Conservation (phyloP, 805 yeast genomes). For the Trichomonascus vanleenenianus region DNA sequence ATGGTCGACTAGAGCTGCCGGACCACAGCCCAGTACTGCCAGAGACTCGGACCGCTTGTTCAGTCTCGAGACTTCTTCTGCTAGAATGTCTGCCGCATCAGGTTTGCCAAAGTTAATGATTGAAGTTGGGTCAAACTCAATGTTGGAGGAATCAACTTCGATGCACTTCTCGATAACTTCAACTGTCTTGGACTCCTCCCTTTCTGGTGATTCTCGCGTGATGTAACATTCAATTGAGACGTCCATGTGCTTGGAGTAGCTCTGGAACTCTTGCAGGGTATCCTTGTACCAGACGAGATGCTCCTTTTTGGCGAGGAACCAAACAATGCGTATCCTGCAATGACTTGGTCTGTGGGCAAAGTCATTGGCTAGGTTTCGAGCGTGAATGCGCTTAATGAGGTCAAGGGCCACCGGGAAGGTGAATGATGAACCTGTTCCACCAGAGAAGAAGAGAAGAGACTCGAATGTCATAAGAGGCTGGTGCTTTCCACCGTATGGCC, state of each 20-base stretch:
- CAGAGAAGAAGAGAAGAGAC: conserved; percentile 32
- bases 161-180: conserved; percentile 3
- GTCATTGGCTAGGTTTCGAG: conserved; percentile 21
- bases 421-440: conserved; percentile 42
- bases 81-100: too few species aligned
- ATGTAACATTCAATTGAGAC: conserved; percentile 20
- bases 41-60: conserved; percentile 11
- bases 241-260: conserved; percentile 14
- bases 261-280: conserved; percentile 27
- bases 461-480: conserved; percentile 40
- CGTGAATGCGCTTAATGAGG: conserved; percentile 19
- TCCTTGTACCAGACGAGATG: conserved; percentile 34
- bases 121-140: too few species aligned
- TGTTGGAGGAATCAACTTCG: too few species aligned
- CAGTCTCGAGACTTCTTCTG: too few species aligned
- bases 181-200: conserved; percentile 7
- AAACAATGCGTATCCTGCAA: conserved; percentile 27
- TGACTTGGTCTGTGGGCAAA: conserved; percentile 29
- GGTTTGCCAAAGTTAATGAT: too few species aligned
- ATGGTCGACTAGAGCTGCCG: conserved; percentile 27
- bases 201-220: conserved; percentile 20
- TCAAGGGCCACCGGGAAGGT: conserved; percentile 40
- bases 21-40: conserved; percentile 39
- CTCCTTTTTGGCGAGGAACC: conserved; percentile 27
- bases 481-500: conserved; percentile 39